Conservation (phyloP, 2,329 filamentous ascomycete genomes). For the Aspergillus niger region DNA sequence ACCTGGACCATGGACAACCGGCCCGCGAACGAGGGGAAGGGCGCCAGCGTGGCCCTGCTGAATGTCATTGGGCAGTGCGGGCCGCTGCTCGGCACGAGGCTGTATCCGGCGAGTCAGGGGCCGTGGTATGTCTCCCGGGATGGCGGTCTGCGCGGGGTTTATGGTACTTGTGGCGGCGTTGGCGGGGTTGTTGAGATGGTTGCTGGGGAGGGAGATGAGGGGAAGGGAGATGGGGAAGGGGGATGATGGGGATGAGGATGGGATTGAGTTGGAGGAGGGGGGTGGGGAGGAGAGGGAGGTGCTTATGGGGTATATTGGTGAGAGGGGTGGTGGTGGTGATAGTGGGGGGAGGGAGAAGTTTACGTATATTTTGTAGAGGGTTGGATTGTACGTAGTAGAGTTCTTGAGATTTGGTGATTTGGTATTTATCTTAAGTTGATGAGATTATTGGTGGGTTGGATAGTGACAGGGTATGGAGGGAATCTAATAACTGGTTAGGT, state of each 20-base stretch:
- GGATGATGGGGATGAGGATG: slow-evolving; percentile 13
- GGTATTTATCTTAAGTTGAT: neutral
- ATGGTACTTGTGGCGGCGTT: slow-evolving; percentile 64
- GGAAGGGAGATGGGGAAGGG: slow-evolving; percentile 4
- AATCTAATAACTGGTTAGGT: no score
- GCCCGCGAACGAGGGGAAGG: slow-evolving; percentile 66
- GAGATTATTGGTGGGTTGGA: neutral
- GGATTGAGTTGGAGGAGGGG: slow-evolving; percentile 21
- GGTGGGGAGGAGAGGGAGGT: slow-evolving; percentile 5
- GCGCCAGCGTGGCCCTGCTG: slow-evolving; percentile 75
- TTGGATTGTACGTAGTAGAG: neutral
- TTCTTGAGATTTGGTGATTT: neutral
- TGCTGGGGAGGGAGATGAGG: slow-evolving; percentile 56
- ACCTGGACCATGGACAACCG: slow-evolving; percentile 92
- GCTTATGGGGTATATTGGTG: neutral
- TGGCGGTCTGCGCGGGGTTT: slow-evolving; percentile 63
- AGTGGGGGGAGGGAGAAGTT: neutral
- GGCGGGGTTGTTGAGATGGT: slow-evolving; percentile 56
- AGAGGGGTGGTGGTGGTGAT: neutral
- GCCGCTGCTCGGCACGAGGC: slow-evolving; percentile 67
- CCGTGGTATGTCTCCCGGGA: slow-evolving; percentile 65
- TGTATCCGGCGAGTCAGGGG: slow-evolving; percentile 62
- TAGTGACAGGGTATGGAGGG: neutral
- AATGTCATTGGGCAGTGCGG: slow-evolving; percentile 82
- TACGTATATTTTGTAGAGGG: neutral